Conservation (phyloP, 176 grass and related monocot species). For the Coix lacrymajobi region DNA sequence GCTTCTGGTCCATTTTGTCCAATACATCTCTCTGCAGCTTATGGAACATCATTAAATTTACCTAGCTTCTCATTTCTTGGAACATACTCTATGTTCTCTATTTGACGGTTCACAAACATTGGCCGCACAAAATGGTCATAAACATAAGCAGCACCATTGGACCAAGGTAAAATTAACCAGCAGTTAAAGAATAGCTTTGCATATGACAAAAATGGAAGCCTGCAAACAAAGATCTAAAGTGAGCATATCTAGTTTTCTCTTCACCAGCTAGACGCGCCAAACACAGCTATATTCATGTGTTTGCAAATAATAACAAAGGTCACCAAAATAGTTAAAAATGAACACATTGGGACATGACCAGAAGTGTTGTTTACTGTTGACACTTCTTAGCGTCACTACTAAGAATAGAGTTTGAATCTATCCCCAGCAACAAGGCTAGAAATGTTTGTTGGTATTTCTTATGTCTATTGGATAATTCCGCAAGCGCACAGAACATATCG, state of each 20-base stretch:
- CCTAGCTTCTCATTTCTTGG: conserved; percentile 50
- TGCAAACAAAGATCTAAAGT: conserved; percentile 20
- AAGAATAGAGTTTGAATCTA: no score
- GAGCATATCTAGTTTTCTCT: conserved; percentile 1
- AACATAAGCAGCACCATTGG: conserved; percentile 85
- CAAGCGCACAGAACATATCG: no score
- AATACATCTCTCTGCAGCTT: conserved; percentile 81
- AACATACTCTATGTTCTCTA: conserved; percentile 61
- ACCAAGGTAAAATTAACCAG: conserved; percentile 91
- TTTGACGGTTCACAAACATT: conserved; percentile 68
- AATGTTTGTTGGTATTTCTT: no score
- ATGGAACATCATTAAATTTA: conserved; percentile 69
- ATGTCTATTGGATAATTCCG: no score
- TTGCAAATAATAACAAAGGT: neutral
- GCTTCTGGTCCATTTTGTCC: conserved; percentile 77
- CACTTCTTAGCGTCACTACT: no score
- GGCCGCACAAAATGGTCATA: conserved; percentile 84
- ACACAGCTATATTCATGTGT: neutral
- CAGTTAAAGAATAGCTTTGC: conserved; percentile 90
- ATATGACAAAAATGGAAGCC: conserved; percentile 97
- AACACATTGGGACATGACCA: neutral
- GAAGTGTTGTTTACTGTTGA: conserved; percentile 38
- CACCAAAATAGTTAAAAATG: neutral
- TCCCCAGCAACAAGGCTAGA: no score
- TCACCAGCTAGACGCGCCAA: neutral